phyloP scores from a whole-genome alignment of 345 rosid species.

The Melaleuca quinquenervia region DNA sequence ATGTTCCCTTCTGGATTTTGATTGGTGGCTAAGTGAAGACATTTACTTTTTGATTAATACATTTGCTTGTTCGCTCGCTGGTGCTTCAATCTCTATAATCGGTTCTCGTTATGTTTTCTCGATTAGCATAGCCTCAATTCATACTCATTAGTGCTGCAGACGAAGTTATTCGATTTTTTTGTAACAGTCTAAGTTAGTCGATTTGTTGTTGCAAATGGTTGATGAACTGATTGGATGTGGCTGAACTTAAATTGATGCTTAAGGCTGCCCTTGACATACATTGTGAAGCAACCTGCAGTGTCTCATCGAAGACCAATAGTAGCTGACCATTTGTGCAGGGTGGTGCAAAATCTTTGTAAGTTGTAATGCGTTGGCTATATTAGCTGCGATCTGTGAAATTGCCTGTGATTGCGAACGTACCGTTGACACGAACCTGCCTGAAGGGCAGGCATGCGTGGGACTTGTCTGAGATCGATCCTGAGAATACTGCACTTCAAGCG shows the following conservation, averaged over 20 bases:
- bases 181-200: background rate
- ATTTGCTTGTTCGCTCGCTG: background rate
- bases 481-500: background rate
- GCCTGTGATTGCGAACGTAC: background rate
- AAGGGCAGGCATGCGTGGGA: background rate
- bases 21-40: background rate
- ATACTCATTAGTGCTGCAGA: background rate
- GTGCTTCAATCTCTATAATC: background rate
- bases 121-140: fast-evolving
- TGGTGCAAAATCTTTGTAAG: background rate
- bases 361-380: background rate
- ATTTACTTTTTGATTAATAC: background rate
- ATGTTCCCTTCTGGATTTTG: background rate
- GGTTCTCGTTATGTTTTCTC: background rate
- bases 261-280: background rate
- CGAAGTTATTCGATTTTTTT: background rate
- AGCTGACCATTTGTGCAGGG: background rate
- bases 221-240: background rate
- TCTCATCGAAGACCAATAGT: background rate
- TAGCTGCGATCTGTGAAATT: background rate
- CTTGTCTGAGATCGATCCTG: background rate
- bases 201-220: background rate
- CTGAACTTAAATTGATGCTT: background rate
- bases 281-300: background rate
- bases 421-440: background rate